These are phyloP conservation scores for Xylaria cubensis DNA, from an alignment of 495 filamentous ascomycete genomes.

Conservation along the genomic window DNA sequence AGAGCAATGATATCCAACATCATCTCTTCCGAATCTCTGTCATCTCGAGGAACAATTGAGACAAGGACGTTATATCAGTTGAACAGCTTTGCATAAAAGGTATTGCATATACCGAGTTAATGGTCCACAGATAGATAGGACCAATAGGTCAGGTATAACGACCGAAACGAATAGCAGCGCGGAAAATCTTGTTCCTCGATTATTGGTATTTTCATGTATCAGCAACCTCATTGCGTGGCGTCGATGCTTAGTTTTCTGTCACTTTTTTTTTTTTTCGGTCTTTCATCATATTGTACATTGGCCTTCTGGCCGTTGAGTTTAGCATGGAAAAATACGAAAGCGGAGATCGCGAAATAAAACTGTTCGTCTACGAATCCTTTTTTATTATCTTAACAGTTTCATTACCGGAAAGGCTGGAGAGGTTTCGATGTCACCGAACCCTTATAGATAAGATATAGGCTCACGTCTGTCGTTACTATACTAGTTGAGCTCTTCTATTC, in stretches of 20 bases:
- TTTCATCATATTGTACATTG: not conserved
- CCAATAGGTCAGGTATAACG: slow-evolving; percentile 2
- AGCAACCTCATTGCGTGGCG: not conserved
- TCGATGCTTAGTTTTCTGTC: not conserved
- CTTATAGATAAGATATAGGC: too few species aligned
- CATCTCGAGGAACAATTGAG: not conserved
- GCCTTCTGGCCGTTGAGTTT: not conserved
- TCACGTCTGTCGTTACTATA: too few species aligned
- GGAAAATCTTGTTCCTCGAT: not conserved
- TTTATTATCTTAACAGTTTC: too few species aligned
- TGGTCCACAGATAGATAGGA: not conserved
- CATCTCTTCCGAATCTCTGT: not conserved
- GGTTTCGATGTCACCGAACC: too few species aligned
- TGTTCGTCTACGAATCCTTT: too few species aligned
- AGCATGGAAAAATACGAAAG: not conserved
- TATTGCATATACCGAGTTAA: not conserved
- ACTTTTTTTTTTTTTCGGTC: not conserved
- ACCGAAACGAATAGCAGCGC: not conserved
- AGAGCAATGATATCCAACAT: not conserved
- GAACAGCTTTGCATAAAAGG: not conserved
- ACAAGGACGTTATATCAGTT: not conserved
- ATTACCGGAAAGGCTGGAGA: too few species aligned
- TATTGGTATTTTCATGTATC: slow-evolving; percentile 5
- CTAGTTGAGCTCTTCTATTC: too few species aligned
- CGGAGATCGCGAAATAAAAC: not conserved